Evolutionary conservation across 495 filamentous ascomycete genomes (phyloP).

Genomic region (Neurospora sp.): DNA sequence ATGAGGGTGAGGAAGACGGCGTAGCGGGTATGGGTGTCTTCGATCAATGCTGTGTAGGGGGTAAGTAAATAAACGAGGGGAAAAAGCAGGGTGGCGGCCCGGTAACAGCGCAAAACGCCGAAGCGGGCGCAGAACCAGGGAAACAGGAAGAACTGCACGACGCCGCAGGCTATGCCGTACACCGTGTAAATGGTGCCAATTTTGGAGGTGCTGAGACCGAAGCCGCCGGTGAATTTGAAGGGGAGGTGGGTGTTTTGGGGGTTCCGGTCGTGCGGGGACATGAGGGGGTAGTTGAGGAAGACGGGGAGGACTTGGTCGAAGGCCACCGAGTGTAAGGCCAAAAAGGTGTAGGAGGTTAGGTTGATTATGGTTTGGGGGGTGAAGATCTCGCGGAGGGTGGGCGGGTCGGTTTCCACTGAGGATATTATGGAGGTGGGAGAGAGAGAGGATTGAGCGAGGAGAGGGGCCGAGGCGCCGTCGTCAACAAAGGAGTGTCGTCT

Average conservation of each 20-base stretch:
- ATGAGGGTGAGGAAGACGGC: slow-evolving; percentile 45
- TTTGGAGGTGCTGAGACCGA: slow-evolving; percentile 44
- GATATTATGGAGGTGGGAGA: background rate
- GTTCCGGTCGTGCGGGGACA: slow-evolving; percentile 26
- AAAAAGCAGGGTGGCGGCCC: slow-evolving; percentile 46
- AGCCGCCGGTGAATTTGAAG: slow-evolving; percentile 71
- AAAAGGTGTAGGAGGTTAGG: slow-evolving; percentile 60
- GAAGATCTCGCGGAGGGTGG: slow-evolving; percentile 58
- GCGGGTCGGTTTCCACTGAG: slow-evolving; percentile 12
- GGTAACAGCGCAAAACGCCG: slow-evolving; percentile 62
- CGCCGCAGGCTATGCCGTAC: slow-evolving; percentile 59
- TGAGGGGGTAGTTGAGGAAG: slow-evolving; percentile 62
- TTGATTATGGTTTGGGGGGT: slow-evolving; percentile 66
- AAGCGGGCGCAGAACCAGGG: slow-evolving; percentile 55
- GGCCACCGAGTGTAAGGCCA: slow-evolving; percentile 66
- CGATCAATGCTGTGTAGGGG: slow-evolving; percentile 60
- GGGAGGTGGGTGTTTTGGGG: slow-evolving; percentile 50
- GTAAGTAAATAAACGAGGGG: slow-evolving; percentile 63
- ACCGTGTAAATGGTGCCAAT: slow-evolving; percentile 72
- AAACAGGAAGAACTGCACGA: slow-evolving; percentile 74
- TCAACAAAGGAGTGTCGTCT: slow-evolving; percentile 30
- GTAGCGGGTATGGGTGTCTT: slow-evolving; percentile 29
- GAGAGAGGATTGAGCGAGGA: slow-evolving; percentile 26
- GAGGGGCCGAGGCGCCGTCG: slow-evolving; percentile 32
- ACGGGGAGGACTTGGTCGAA: slow-evolving; percentile 76